These are phyloP conservation scores for Pseudopediastrum boryanum DNA, from an alignment of 139 green algal species.

Conservation along the genomic window DNA sequence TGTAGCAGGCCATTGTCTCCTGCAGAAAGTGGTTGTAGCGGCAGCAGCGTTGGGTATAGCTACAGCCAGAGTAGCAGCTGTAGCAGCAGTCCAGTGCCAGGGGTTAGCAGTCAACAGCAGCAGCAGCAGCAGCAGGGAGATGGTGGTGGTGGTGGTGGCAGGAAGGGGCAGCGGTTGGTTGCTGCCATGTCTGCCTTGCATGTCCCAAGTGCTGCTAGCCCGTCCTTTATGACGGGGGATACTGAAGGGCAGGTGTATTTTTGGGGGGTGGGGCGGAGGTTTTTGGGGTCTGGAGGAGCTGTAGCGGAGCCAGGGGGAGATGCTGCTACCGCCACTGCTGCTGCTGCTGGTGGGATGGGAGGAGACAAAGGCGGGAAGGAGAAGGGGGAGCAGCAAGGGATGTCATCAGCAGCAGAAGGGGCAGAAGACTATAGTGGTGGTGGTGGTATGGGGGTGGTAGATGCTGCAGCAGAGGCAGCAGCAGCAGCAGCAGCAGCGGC, in stretches of 20 bases:
- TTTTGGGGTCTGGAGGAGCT: neutral
- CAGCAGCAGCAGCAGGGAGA: conserved; percentile 12
- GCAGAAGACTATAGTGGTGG: neutral
- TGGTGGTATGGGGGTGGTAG: neutral
- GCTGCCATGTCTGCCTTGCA: conserved; percentile 24
- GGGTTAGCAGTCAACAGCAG: neutral
- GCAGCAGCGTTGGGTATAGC: neutral
- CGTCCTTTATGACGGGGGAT: conserved; percentile 43
- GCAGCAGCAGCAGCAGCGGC: conserved; percentile 16
- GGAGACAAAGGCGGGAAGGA: neutral
- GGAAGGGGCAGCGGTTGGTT: neutral
- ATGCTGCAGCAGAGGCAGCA: conserved; percentile 17
- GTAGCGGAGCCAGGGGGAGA: too few relatives aligned
- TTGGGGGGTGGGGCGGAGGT: conserved; percentile 30
- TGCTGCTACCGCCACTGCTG: neutral
- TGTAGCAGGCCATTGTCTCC: too few relatives aligned
- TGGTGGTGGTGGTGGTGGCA: neutral
- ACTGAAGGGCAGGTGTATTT: conserved; percentile 36
- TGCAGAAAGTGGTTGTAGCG: too few relatives aligned
- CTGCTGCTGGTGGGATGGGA: neutral
- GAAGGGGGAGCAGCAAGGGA: neutral
- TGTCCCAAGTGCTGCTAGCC: conserved; percentile 22
- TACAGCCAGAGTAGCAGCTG: conserved; percentile 11
- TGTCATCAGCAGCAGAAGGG: conserved; percentile 4
- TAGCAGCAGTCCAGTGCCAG: neutral